A percentile compares a stretch with the other conserved stretches of the same genome.
Evolutionary conservation across 1,139 yeast species (phyloP).

Genomic region (Yamadazyma siamensis): DNA sequence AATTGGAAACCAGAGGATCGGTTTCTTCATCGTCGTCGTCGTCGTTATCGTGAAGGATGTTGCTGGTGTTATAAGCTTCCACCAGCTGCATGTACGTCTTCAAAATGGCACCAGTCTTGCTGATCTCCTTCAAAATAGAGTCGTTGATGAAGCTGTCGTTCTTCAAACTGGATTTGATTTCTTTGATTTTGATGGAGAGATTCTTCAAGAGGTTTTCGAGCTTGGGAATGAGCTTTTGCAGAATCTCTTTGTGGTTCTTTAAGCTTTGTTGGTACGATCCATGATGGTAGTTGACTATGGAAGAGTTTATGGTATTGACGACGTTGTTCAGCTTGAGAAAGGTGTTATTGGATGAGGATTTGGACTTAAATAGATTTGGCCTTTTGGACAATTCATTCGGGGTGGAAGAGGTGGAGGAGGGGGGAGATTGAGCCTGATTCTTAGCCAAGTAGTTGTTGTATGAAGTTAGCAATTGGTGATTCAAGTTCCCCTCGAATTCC

Average conservation of each 20-base stretch:
- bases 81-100: conserved; percentile 30
- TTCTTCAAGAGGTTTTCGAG: conserved; percentile 38
- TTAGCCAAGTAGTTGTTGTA: conserved; percentile 5
- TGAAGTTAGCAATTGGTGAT: conserved; percentile 57
- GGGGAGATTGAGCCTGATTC: conserved; percentile 3
- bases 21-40: conserved; percentile 24
- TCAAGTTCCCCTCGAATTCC: conserved; percentile 65
- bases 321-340: conserved; percentile 5
- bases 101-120: conserved; percentile 37
- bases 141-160: conserved; percentile 44
- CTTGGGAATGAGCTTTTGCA: conserved; percentile 33
- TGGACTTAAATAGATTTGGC: conserved; percentile 33
- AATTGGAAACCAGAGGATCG: conserved; percentile 13
- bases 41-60: conserved; percentile 19
- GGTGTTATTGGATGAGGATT: conserved; percentile 19
- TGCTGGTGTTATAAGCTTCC: conserved; percentile 29
- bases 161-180: conserved; percentile 38
- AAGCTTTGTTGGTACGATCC: conserved; percentile 23
- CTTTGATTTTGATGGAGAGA: conserved; percentile 39
- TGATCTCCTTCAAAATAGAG: conserved; percentile 35
- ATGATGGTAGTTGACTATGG: conserved; percentile 37
- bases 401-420: conserved; percentile 6
- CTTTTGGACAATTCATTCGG: conserved; percentile 17
- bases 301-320: conserved; percentile 32
- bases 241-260: conserved; percentile 33